Percentiles rank a stretch among this genome's conserved stretches.
phyloP scores from a whole-genome alignment of 495 filamentous ascomycete species.

The Gamarada debralockiae region DNA sequence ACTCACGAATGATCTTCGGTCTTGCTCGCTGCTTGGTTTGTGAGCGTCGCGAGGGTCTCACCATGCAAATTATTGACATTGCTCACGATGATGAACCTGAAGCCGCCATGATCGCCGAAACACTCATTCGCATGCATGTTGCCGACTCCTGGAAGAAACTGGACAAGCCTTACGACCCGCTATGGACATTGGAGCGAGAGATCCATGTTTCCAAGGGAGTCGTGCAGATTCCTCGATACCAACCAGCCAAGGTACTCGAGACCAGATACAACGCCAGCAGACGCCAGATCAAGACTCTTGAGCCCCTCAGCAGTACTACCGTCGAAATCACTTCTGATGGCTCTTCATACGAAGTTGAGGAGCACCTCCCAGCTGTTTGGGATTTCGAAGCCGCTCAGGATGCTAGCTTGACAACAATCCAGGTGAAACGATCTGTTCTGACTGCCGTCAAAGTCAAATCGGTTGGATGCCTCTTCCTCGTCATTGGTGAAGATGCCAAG shows the following conservation, averaged over 20 bases:
- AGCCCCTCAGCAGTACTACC: slow-evolving; percentile 2
- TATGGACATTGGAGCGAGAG: slow-evolving; percentile 6
- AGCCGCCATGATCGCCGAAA: slow-evolving; percentile 14
- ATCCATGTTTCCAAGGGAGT: not conserved
- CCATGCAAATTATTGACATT: slow-evolving; percentile 31
- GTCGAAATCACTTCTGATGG: not conserved
- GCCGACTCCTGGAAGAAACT: slow-evolving; percentile 23
- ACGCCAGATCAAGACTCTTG: slow-evolving; percentile 17
- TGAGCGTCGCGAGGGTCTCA: slow-evolving; percentile 19
- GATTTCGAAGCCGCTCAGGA: not conserved
- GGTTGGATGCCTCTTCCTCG: not conserved
- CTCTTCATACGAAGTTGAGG: not conserved
- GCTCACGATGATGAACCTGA: slow-evolving; percentile 4
- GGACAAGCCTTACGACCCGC: slow-evolving; percentile 2
- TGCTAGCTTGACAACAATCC: not conserved
- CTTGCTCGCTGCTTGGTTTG: slow-evolving; percentile 19
- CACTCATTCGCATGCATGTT: slow-evolving; percentile 25
- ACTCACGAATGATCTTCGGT: slow-evolving; percentile 28
- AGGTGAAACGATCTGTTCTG: not conserved
- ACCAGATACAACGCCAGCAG: slow-evolving; percentile 6
- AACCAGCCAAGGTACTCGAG: not conserved
- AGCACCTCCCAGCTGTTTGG: not conserved
- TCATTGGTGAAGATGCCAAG: not conserved
- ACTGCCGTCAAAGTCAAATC: slow-evolving; percentile 1
- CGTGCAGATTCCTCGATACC: not conserved